Percentiles rank a stretch among this genome's conserved stretches.
These are phyloP conservation scores for Phytophthora pseudosyringae DNA, from an alignment of 352 stramenopile species.

Conservation along the genomic window DNA sequence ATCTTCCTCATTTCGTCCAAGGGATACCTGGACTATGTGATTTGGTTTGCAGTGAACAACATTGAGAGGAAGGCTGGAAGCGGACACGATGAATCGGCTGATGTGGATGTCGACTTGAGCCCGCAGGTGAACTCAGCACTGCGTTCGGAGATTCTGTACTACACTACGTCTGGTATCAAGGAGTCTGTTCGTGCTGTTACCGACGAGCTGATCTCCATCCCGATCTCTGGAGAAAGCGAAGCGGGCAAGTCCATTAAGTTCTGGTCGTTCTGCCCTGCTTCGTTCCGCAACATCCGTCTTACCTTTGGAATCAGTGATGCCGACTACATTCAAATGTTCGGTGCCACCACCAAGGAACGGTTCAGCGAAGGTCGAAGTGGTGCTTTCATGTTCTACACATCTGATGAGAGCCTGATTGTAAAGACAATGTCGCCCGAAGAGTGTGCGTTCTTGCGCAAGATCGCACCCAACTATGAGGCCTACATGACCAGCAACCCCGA, in stretches of 20 bases:
- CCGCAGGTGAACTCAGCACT: constrained; percentile 90
- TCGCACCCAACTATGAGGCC: constrained; percentile 83
- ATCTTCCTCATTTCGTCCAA: constrained; percentile 86
- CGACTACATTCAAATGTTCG: constrained; percentile 87
- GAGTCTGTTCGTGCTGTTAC: constrained; percentile 78
- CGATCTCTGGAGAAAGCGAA: constrained; percentile 79
- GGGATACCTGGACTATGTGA: constrained; percentile 89
- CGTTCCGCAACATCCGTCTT: constrained; percentile 87
- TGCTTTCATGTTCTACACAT: constrained; percentile 94
- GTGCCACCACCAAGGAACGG: constrained; percentile 87
- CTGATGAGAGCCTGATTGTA: constrained; percentile 87
- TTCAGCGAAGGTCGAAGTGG: constrained; percentile 90
- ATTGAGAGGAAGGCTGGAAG: constrained; percentile 69
- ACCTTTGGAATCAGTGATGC: constrained; percentile 83
- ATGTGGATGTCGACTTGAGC: constrained; percentile 87
- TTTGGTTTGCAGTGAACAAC: constrained; percentile 92
- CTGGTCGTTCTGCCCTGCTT: constrained; percentile 85
- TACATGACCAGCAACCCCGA: constrained; percentile 88
- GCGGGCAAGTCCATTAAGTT: constrained; percentile 88
- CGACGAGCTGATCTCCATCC: constrained; percentile 80
- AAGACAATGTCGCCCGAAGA: constrained; percentile 93
- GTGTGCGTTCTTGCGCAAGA: constrained; percentile 87
- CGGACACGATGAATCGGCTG: constrained; percentile 63
- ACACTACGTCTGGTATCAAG: constrained; percentile 91
- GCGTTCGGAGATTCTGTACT: constrained; percentile 90